Conservation (phyloP, 2,329 filamentous ascomycete genomes). For the Ascochyta viciae-villosae region DNA sequence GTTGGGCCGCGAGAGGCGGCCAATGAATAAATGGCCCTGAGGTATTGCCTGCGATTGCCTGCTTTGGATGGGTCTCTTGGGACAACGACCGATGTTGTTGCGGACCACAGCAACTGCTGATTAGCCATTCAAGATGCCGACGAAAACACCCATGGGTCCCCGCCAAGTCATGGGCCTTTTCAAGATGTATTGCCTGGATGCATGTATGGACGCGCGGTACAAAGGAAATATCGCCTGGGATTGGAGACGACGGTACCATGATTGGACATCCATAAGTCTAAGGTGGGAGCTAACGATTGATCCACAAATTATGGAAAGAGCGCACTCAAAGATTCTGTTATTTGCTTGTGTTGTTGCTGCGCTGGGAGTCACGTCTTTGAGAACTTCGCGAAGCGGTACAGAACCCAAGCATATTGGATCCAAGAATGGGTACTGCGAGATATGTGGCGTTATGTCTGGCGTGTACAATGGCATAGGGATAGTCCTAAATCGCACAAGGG, state of each 20-base stretch:
- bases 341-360: not conserved
- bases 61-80: slow-evolving; percentile 31
- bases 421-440: not conserved
- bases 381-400: not conserved
- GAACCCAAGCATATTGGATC: not conserved
- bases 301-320: not conserved
- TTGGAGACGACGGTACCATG: not conserved
- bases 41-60: slow-evolving; percentile 36
- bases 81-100: slow-evolving; percentile 9
- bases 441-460: not conserved
- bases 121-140: not conserved
- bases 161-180: not conserved
- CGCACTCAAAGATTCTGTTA: not conserved
- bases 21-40: not conserved
- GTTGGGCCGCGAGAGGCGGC: slow-evolving; percentile 8
- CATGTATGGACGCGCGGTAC: not conserved
- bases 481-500: not conserved
- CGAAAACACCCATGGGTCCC: not conserved
- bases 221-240: not conserved
- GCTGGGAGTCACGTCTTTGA: not conserved
- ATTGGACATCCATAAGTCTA: not conserved
- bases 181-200: not conserved
- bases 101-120: not conserved
- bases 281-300: not conserved
- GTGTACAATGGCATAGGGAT: not conserved